Percentiles rank a stretch among this genome's conserved stretches.
These are phyloP conservation scores for Silene uniflora DNA, from an alignment of 148 eudicot genomes.

Conservation along the genomic window DNA sequence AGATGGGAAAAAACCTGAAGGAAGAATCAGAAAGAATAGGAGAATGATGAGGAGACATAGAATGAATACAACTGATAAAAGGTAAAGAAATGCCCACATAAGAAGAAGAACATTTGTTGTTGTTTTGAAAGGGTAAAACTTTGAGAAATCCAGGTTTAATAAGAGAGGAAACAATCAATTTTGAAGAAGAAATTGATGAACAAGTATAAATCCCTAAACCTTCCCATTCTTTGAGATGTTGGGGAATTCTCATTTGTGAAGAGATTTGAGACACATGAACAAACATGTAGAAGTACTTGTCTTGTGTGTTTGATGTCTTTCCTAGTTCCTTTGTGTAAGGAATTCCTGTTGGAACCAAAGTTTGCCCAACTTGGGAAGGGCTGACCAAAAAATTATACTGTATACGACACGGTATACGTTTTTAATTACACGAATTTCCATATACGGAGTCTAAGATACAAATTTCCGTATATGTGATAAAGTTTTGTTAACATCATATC, in stretches of 20 bases:
- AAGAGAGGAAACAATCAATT: slow-evolving; percentile 6
- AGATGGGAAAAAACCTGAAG: slow-evolving; percentile 38
- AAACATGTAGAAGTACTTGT: not conserved
- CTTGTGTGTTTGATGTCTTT: not conserved
- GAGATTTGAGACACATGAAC: not conserved
- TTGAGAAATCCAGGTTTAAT: not conserved
- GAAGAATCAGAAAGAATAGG: slow-evolving; percentile 35
- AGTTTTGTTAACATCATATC: too few relatives aligned
- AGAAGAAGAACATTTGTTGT: slow-evolving; percentile 8
- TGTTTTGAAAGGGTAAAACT: not conserved
- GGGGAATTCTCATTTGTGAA: slow-evolving; percentile 17
- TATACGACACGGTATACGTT: too few relatives aligned
- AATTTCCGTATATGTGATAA: too few relatives aligned
- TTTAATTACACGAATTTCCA: too few relatives aligned
- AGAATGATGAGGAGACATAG: slow-evolving; percentile 24
- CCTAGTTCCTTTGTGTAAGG: too few relatives aligned
- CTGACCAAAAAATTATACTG: too few relatives aligned
- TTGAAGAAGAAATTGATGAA: slow-evolving; percentile 20
- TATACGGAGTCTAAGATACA: too few relatives aligned
- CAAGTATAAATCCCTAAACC: slow-evolving; percentile 13
- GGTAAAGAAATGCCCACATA: slow-evolving; percentile 22
- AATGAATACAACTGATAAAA: slow-evolving; percentile 28
- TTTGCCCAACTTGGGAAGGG: too few relatives aligned
- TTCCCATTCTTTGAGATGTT: slow-evolving; percentile 25
- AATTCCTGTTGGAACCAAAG: too few relatives aligned